These are phyloP conservation scores for Austropuccinia psidii DNA, from an alignment of 1,284 basidiomycete genomes.

Conservation along the genomic window DNA sequence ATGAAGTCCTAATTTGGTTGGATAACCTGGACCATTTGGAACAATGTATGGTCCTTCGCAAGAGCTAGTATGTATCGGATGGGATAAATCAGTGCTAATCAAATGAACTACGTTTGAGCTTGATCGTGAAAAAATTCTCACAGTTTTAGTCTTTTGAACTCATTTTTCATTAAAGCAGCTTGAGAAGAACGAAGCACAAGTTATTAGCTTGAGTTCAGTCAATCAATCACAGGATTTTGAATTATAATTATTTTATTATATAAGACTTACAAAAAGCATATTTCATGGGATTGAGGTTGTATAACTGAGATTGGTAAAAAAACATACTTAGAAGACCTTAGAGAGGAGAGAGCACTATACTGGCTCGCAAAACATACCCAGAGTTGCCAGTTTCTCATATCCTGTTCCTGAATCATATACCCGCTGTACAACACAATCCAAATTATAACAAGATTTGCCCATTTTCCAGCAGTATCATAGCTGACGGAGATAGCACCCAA, in stretches of 20 bases:
- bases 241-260: background rate
- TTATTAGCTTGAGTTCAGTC: too few species aligned
- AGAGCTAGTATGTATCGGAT: conserved; percentile 36
- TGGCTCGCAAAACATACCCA: too few species aligned
- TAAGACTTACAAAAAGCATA: conserved; percentile 54
- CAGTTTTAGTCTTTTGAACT: conserved; percentile 61
- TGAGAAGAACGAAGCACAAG: too few species aligned
- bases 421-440: conserved; percentile 38
- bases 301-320: too few species aligned
- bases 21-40: conserved; percentile 48
- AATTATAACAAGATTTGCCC: conserved; percentile 48
- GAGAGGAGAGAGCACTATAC: too few species aligned
- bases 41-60: conserved; percentile 43
- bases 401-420: conserved; percentile 49
- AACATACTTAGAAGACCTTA: too few species aligned
- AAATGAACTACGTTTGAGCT: conserved; percentile 37
- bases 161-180: conserved; percentile 72
- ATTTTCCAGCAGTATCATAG: conserved; percentile 53
- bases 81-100: too few species aligned
- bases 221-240: too few species aligned
- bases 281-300: conserved; percentile 57
- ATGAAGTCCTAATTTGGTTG: conserved; percentile 42
- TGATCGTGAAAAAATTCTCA: conserved; percentile 38
- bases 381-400: conserved; percentile 80
- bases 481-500: conserved; percentile 50